Conservation (phyloP, 306 rosid species). For the Cucumis cinereus region DNA sequence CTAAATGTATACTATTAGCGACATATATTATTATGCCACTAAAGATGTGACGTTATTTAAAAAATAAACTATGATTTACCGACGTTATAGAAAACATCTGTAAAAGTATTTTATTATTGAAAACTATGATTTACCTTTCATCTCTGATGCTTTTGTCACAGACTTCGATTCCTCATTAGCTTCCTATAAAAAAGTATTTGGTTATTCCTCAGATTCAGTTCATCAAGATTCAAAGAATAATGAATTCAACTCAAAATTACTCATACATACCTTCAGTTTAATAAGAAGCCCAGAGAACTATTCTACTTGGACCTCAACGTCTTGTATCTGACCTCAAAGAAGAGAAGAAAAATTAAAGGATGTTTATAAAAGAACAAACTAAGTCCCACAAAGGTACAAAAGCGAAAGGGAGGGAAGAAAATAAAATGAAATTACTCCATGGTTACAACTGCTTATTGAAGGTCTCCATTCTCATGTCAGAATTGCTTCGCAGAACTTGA, state of each 20-base stretch:
- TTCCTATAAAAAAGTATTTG: slow-evolving; percentile 16
- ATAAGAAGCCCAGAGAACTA: slow-evolving; percentile 53
- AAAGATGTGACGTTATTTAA: too few relatives aligned
- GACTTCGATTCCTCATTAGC: slow-evolving; percentile 92
- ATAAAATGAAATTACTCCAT: neutral
- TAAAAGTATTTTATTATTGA: too few relatives aligned
- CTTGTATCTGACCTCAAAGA: slow-evolving; percentile 41
- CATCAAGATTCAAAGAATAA: neutral
- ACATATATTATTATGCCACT: too few relatives aligned
- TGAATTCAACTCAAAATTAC: neutral
- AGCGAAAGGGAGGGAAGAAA: neutral
- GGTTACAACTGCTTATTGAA: slow-evolving; percentile 72
- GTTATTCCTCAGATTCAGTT: neutral
- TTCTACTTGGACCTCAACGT: slow-evolving; percentile 60
- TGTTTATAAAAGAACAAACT: neutral
- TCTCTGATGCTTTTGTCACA: slow-evolving; percentile 81
- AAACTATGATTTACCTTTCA: too few relatives aligned
- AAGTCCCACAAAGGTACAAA: neutral
- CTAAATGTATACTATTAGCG: too few relatives aligned
- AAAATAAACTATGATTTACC: too few relatives aligned
- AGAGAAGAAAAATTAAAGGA: neutral
- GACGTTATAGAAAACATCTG: too few relatives aligned
- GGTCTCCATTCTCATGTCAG: slow-evolving; percentile 56
- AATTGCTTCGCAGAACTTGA: slow-evolving; percentile 27
- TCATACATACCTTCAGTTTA: slow-evolving; percentile 51